A percentile compares a stretch with the other conserved stretches of the same genome.
phyloP scores from a whole-genome alignment of 768 basidiomycete genomes.

The Chiua virens region DNA sequence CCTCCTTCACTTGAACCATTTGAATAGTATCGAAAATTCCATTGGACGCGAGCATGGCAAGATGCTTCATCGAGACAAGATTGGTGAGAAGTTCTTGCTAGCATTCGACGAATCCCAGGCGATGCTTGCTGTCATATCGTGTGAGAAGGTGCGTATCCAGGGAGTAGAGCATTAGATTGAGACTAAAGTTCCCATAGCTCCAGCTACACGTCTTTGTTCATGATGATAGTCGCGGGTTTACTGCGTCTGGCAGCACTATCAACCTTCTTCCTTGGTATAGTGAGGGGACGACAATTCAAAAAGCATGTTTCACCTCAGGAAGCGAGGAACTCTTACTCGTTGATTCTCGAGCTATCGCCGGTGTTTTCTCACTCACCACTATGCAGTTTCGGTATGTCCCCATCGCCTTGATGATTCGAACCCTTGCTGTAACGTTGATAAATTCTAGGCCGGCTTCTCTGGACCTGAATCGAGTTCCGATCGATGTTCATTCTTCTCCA shows the following conservation, averaged over 20 bases:
- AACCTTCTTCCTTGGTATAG: slow-evolving; percentile 49
- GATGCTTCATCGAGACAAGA: slow-evolving; percentile 42
- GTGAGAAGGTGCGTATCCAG: slow-evolving; percentile 37
- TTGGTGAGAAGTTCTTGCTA: slow-evolving; percentile 45
- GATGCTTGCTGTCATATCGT: slow-evolving; percentile 45
- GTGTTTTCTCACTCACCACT: slow-evolving; percentile 54
- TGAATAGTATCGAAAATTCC: slow-evolving; percentile 34
- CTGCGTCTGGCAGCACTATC: slow-evolving; percentile 42
- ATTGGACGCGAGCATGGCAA: slow-evolving; percentile 34
- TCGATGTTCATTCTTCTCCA: slow-evolving; percentile 44
- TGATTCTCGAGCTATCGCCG: slow-evolving; percentile 42
- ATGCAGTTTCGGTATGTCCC: slow-evolving; percentile 52
- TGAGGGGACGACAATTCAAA: slow-evolving; percentile 33
- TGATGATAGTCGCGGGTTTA: slow-evolving; percentile 46
- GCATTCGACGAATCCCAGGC: slow-evolving; percentile 54
- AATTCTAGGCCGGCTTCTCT: slow-evolving; percentile 47
- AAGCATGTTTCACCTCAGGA: slow-evolving; percentile 46
- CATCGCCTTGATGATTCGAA: not conserved
- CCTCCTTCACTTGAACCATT: slow-evolving; percentile 38
- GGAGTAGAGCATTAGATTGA: not conserved
- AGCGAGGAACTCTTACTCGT: slow-evolving; percentile 54
- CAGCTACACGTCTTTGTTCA: slow-evolving; percentile 48
- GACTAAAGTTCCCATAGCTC: slow-evolving; percentile 22
- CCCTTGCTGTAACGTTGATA: not conserved
- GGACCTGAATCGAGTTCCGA: slow-evolving; percentile 36